These are phyloP conservation scores for Drechslera avenae DNA, from an alignment of 2,329 filamentous ascomycete genomes.

Conservation along the genomic window DNA sequence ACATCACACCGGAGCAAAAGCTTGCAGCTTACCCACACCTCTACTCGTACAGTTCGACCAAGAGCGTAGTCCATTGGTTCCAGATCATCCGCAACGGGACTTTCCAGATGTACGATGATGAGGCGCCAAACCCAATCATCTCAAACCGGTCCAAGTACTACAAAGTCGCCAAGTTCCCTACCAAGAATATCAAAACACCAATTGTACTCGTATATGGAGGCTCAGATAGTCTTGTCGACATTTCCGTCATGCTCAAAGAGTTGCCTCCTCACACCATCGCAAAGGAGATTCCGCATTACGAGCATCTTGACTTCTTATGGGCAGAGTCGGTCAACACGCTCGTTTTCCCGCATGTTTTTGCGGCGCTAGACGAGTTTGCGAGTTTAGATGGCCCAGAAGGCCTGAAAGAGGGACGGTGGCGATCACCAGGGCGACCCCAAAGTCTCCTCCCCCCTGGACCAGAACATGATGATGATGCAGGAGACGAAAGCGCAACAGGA, in stretches of 20 bases:
- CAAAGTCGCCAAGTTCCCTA: conserved; percentile 95
- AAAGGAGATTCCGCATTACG: conserved; percentile 87
- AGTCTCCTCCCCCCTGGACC: conserved; percentile 31
- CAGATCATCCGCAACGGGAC: conserved; percentile 96
- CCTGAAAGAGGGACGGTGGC: conserved; percentile 31
- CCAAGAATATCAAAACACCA: conserved; percentile 94
- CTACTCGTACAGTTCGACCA: conserved; percentile 95
- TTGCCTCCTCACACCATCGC: conserved; percentile 83
- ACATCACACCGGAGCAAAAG: conserved; percentile 87
- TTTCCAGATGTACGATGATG: conserved; percentile 99
- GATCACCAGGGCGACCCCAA: conserved; percentile 37
- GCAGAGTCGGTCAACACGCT: conserved; percentile 80
- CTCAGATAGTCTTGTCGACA: conserved; percentile 91
- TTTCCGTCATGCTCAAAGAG: conserved; percentile 88
- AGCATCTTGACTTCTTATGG: conserved; percentile 97
- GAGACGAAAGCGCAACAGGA: conserved; percentile 34
- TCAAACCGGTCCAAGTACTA: conserved; percentile 81
- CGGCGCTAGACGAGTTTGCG: conserved; percentile 75
- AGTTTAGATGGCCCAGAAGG: conserved; percentile 12
- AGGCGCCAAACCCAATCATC: conserved; percentile 77
- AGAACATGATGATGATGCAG: conserved; percentile 36
- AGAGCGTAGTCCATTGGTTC: conserved; percentile 98
- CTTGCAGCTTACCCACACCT: conserved; percentile 93
- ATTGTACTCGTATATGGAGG: conserved; percentile 93
- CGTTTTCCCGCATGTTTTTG: conserved; percentile 90